These are phyloP conservation scores for Hypholoma fasciculare DNA, from an alignment of 768 basidiomycete species.

Conservation along the genomic window DNA sequence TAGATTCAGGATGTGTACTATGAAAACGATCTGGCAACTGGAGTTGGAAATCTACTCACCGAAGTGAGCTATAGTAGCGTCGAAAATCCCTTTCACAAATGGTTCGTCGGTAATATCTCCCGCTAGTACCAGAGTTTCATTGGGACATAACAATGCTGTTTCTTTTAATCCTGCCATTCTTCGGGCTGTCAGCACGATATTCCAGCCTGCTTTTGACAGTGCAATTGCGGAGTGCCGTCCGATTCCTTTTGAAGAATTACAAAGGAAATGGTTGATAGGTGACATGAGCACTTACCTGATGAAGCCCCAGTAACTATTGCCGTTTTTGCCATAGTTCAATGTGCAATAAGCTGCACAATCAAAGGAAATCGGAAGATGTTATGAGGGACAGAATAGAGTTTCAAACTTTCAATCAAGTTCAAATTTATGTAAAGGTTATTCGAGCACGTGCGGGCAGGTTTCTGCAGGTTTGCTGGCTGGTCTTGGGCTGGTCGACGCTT, in stretches of 20 bases:
- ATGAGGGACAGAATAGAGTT: neutral
- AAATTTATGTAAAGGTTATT: too few species aligned
- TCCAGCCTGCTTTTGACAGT: constrained; percentile 69
- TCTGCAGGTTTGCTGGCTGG: too few species aligned
- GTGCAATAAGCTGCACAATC: neutral
- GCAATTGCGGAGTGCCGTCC: constrained; percentile 69
- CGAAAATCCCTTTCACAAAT: constrained; percentile 64
- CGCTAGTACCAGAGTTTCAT: constrained; percentile 41
- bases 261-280: neutral
- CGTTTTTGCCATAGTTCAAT: constrained; percentile 13
- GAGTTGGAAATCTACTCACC: constrained; percentile 36
- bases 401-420: too few species aligned
- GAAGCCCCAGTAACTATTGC: constrained; percentile 50
- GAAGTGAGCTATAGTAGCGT: constrained; percentile 49
- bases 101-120: constrained; percentile 70
- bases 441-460: too few species aligned
- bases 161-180: constrained; percentile 57
- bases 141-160: constrained; percentile 47
- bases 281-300: constrained; percentile 46
- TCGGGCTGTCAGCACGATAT: constrained; percentile 64
- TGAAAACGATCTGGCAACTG: neutral
- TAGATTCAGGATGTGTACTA: constrained; percentile 20
- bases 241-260: constrained; percentile 40
- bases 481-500: too few species aligned
- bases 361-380: neutral